phyloP scores from a whole-genome alignment of 2,329 filamentous ascomycete species.

The Fusarium sp. region DNA sequence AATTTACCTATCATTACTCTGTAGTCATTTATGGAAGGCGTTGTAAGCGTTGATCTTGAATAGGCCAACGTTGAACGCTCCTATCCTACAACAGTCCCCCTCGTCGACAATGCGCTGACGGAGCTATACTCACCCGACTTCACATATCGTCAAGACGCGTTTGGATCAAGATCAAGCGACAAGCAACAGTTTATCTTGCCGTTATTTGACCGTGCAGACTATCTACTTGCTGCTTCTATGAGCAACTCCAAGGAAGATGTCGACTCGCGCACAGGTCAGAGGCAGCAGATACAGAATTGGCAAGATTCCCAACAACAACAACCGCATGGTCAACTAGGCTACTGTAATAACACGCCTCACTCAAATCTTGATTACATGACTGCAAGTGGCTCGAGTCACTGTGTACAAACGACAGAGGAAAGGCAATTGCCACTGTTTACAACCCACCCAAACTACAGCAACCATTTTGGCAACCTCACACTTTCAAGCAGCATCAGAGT shows the following conservation, averaged over 20 bases:
- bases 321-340: fast-evolving
- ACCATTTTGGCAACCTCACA: conserved; percentile 9
- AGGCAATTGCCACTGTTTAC: fast-evolving
- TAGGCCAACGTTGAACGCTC: background rate
- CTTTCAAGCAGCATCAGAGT: conserved; percentile 3
- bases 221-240: background rate
- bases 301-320: fast-evolving
- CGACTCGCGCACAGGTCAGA: background rate
- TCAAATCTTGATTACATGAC: fast-evolving
- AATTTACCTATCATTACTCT: background rate
- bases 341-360: fast-evolving
- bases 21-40: background rate
- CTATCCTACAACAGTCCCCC: background rate
- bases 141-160: background rate
- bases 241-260: background rate
- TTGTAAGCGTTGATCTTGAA: background rate
- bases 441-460: background rate
- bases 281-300: background rate
- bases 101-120: background rate
- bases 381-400: fast-evolving
- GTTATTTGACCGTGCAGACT: background rate
- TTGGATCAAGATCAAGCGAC: background rate
- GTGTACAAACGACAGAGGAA: too few species aligned
- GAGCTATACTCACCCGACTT: background rate
- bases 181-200: background rate